These are phyloP conservation scores for Zymoseptoria tritici DNA, from an alignment of 2,329 filamentous ascomycete genomes.

Conservation along the genomic window DNA sequence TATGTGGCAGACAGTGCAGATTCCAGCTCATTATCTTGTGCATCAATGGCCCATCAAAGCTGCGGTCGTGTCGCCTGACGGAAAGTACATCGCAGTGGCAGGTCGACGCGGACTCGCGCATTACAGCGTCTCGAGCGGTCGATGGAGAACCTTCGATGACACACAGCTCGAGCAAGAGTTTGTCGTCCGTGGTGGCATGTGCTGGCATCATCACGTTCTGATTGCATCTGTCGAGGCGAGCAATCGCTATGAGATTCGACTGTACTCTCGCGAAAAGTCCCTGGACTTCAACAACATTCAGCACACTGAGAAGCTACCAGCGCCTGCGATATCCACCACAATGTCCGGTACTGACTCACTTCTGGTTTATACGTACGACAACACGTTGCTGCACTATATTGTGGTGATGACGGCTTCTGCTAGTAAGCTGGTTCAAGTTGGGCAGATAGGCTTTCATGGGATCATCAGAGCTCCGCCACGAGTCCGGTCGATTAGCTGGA, in stretches of 20 bases:
- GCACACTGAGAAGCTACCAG: conserved; percentile 68
- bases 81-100: conserved; percentile 92
- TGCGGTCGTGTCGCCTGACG: conserved; percentile 82
- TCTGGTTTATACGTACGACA: conserved; percentile 94
- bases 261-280: conserved; percentile 80
- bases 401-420: conserved; percentile 61
- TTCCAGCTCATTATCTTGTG: conserved; percentile 75
- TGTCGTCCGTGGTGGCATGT: conserved; percentile 90
- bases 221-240: conserved; percentile 88
- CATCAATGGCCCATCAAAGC: conserved; percentile 91
- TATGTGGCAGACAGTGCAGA: conserved; percentile 88
- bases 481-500: conserved; percentile 91
- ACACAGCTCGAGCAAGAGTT: conserved; percentile 80
- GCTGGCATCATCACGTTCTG: conserved; percentile 94
- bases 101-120: conserved; percentile 85
- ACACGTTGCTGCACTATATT: conserved; percentile 89
- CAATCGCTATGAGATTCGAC: conserved; percentile 68
- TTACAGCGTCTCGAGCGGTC: conserved; percentile 87
- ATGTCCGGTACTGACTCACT: conserved; percentile 89
- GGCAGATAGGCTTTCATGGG: conserved; percentile 94
- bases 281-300: conserved; percentile 67
- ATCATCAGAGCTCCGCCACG: conserved; percentile 89
- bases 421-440: conserved; percentile 80
- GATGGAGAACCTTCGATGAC: conserved; percentile 92
- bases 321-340: conserved; percentile 83